Base-by-base conservation (phyloP, 1,139 yeast species). In the Candida sp. region DNA sequence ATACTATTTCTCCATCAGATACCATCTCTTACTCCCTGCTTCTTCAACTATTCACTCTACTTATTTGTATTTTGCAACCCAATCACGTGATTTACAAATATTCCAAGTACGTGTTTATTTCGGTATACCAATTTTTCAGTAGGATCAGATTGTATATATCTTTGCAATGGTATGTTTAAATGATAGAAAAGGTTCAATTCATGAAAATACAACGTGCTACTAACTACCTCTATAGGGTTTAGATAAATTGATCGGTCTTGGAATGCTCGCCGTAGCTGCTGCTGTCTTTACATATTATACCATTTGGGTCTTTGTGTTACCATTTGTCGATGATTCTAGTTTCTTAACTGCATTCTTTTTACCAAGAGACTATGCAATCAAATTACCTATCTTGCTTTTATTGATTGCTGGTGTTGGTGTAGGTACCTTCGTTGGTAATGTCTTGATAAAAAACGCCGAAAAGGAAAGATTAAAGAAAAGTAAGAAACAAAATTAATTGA, bases 351-450 rank as follows among this genome's bases (percentile, higher is more conserved):
- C 66, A 25, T 68, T 85, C 47, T 89, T 87, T 65, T 82, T 87
- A 40, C 87, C 95, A 15, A 76, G 95, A 54, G 91, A 86, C 52
- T 86, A 87, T 70, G 95, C 96, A 44, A 82, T 88, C 52, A 79
- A 83, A 54, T 70, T 87, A 50, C 96, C 96, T 1, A 82, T 87
- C 36, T 61, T 84, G 37, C 73, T 85, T 48, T 74, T 83, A 51
- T 71, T 83, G 49, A 49, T 78, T 39, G 93, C 84, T 38, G 79
- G 79, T 36, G 71, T 81, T 41, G 77, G 79, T 7, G 84, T 87
- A 27, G 87, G 90, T 21, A 65, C 85, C 5, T 87, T 87, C 56
- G 71, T 87, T 47, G 87, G 86, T 37, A 68, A 68, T 46, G 86
- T 83, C 15, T 66, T 84, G 70, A 65, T 81, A 53, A 73, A 73